Conservation (phyloP, 345 rosid species). For the Ailanthus altissimus region DNA sequence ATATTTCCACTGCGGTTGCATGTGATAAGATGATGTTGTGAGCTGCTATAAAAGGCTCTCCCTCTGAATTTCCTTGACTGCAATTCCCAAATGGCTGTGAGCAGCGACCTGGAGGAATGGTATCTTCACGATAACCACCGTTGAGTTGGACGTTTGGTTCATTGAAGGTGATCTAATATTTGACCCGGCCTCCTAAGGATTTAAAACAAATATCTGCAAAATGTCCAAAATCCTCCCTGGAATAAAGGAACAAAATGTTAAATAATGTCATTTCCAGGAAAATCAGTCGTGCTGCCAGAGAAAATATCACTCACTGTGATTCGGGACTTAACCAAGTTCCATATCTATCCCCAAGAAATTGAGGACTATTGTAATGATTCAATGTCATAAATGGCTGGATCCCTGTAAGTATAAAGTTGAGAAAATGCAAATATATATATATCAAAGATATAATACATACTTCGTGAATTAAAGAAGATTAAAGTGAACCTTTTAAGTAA, state of each 20-base stretch:
- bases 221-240: constrained; percentile 54
- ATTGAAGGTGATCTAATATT: constrained; percentile 60
- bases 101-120: constrained; percentile 52
- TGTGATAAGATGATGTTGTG: constrained; percentile 50
- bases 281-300: neutral
- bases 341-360: constrained; percentile 68
- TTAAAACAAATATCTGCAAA: constrained; percentile 62
- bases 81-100: constrained; percentile 54
- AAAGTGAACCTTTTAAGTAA: constrained; percentile 43
- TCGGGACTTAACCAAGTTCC: constrained; percentile 73
- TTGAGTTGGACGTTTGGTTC: constrained; percentile 53
- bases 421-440: too few species aligned
- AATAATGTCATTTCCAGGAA: neutral
- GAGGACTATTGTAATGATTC: constrained; percentile 73
- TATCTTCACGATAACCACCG: constrained; percentile 35
- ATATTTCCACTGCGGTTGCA: constrained; percentile 29
- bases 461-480: neutral
- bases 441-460: neutral
- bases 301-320: constrained; percentile 45
- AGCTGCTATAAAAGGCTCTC: constrained; percentile 57
- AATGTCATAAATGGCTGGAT: constrained; percentile 77
- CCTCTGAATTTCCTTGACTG: constrained; percentile 47
- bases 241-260: neutral
- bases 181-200: constrained; percentile 62
- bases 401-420: constrained; percentile 50